Conservation (phyloP, 2,329 filamentous ascomycete genomes). For the Alternaria arbusti region DNA sequence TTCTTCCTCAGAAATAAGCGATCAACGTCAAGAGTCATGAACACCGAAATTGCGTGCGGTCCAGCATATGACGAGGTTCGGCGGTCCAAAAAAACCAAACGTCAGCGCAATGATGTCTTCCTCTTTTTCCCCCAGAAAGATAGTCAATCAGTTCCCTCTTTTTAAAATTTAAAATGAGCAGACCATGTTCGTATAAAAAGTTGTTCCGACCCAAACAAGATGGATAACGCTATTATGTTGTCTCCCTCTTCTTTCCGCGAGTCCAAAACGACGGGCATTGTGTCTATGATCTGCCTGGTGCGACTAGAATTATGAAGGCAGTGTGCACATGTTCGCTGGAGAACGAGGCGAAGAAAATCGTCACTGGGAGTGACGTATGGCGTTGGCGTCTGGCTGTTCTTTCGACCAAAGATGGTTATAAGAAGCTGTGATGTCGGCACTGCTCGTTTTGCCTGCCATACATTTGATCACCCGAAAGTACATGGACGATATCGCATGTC, state of each 20-base stretch:
- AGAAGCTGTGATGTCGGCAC: not conserved
- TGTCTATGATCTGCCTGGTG: not conserved
- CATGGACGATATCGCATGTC: not conserved
- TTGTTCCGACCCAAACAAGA: not conserved
- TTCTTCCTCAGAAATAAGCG: too few species aligned
- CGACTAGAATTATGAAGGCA: not conserved
- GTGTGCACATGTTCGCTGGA: not conserved
- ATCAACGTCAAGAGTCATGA: too few species aligned
- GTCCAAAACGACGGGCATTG: rapidly evolving
- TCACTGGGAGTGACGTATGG: not conserved
- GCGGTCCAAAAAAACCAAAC: too few species aligned
- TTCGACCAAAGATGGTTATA: not conserved
- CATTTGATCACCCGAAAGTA: too few species aligned
- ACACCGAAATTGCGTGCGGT: too few species aligned
- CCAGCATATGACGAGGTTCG: too few species aligned
- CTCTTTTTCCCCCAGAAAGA: too few species aligned
- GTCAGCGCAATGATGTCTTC: too few species aligned
- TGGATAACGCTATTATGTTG: not conserved
- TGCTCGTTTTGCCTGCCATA: too few species aligned
- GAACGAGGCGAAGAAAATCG: not conserved
- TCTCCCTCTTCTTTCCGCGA: not conserved
- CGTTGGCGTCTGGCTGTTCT: not conserved
- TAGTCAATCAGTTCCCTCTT: not conserved
- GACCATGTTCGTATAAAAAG: not conserved
- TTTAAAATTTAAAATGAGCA: rapidly evolving